A percentile compares a stretch with the other conserved stretches of the same genome.
These are phyloP conservation scores for Ramularia endophylla DNA, from an alignment of 2,329 filamentous ascomycete species.

Conservation along the genomic window DNA sequence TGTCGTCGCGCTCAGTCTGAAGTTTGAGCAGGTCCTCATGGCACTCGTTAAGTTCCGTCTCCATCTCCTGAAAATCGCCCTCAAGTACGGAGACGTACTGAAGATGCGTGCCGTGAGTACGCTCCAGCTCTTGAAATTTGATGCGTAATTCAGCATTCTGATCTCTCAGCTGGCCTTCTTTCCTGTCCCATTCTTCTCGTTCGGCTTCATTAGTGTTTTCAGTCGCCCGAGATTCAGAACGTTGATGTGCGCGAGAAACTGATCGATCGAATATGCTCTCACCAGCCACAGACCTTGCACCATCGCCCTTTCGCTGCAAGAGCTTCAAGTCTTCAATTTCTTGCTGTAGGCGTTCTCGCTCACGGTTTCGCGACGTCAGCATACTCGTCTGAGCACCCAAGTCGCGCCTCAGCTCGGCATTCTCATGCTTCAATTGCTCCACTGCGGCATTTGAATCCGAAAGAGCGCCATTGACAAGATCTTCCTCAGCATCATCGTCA, in stretches of 20 bases:
- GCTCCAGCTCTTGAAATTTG: constrained; percentile 81
- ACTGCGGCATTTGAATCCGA: constrained; percentile 63
- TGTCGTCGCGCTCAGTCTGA: constrained; percentile 81
- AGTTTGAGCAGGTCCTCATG: constrained; percentile 74
- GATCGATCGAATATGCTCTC: constrained; percentile 95
- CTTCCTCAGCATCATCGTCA: constrained; percentile 33
- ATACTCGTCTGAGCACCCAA: constrained; percentile 95
- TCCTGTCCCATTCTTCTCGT: constrained; percentile 79
- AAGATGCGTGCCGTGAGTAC: constrained; percentile 72
- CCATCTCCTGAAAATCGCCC: constrained; percentile 60
- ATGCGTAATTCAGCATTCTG: constrained; percentile 80
- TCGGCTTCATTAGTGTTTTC: constrained; percentile 69
- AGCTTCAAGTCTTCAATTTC: constrained; percentile 97
- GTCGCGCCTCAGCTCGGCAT: constrained; percentile 83
- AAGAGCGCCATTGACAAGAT: constrained; percentile 34
- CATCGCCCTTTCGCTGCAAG: constrained; percentile 65
- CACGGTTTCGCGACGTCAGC: constrained; percentile 90
- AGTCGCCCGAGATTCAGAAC: constrained; percentile 70
- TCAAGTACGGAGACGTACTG: constrained; percentile 72
- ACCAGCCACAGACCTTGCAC: constrained; percentile 55
- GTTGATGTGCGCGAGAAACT: constrained; percentile 68
- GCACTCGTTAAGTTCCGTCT: constrained; percentile 73
- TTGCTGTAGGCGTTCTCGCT: constrained; percentile 90
- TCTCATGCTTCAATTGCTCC: constrained; percentile 87
- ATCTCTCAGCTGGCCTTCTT: constrained; percentile 76